Conservation (phyloP, 345 rosid genomes). For the Melastoma malabathricum region DNA sequence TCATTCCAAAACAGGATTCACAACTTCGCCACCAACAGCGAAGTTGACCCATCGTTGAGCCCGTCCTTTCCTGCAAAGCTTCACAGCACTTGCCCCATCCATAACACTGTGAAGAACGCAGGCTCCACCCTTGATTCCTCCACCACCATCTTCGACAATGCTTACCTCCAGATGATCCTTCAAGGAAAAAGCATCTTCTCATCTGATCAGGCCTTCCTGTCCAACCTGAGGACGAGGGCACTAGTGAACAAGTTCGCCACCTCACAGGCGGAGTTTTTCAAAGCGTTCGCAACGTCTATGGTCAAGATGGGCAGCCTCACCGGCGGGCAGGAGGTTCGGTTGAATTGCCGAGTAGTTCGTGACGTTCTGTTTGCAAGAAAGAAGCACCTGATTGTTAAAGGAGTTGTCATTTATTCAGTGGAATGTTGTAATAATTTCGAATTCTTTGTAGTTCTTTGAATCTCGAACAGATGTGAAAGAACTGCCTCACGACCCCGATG, state of each 20-base stretch:
- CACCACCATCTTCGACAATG: conserved; percentile 40
- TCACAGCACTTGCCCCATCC: conserved; percentile 35
- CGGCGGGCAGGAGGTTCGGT: conserved; percentile 72
- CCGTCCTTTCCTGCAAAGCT: conserved; percentile 50
- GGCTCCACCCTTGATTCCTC: conserved; percentile 54
- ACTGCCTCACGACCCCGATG: too few relatives aligned
- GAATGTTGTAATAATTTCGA: too few relatives aligned
- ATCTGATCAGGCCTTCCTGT: conserved; percentile 66
- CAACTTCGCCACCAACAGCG: conserved; percentile 43
- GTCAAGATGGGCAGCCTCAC: conserved; percentile 69
- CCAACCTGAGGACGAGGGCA: conserved; percentile 25
- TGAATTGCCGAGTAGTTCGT: conserved; percentile 42
- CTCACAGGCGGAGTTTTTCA: conserved; percentile 27
- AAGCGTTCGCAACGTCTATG: conserved; percentile 65
- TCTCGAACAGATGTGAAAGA: too few relatives aligned
- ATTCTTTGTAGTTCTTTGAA: too few relatives aligned
- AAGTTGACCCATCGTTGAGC: conserved; percentile 53
- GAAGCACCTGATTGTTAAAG: too few relatives aligned
- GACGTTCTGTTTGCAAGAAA: too few relatives aligned
- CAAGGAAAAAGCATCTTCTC: conserved; percentile 66
- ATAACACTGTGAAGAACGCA: conserved; percentile 52
- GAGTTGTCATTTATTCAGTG: too few relatives aligned
- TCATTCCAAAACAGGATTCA: conserved; percentile 75
- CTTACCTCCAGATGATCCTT: conserved; percentile 53
- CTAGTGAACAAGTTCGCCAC: conserved; percentile 45